Evolutionary conservation across 345 rosid species (phyloP), one percentile per base, ranked within the genome.

Genomic region (Eucalyptus erythrocorys): DNA sequence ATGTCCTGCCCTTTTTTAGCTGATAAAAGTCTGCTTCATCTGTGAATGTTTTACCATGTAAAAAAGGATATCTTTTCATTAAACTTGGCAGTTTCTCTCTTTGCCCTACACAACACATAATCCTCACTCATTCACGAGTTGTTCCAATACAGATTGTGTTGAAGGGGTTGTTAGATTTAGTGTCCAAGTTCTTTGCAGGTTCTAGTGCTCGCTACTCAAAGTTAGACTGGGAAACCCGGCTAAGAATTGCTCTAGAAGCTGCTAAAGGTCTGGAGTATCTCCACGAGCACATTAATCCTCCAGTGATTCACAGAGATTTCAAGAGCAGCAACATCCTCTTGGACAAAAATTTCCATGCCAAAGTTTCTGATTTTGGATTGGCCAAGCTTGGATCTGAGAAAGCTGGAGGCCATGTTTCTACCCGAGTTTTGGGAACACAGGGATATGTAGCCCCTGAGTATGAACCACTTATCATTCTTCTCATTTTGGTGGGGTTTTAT

Each of bases 371-470:
- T 91, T 96, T 95, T 89, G 97, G 97, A 90, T 90, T 96, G 90
- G 95, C 98, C 81, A 96, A 94, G 90, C 92, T 95, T 6, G 98
- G 98, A 79, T 92, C 97, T 57, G 97, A 94, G 88, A 95, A 92
- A 92, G 96, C 93, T 13, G 95, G 97, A 68, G 97, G 98, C 61
- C 95, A 96, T 48, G 98, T 96, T 85, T 94, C 97, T 19, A 95
- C 96, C 11, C 93, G 96, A 88, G 97, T 96, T 13, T 86, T 95
- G 89, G 98, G 97, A 89, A 95, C 98, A 87, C 97, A 94, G 88
- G 97, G 98, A 92, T 96, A 96, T 47, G 94, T 94, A 80, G 96
- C 98, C 86, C 98, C 97, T 24, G 98, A 96, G 97, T 96, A 94
- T 86, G 91, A 86, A 81, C 84, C 66, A 80, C 86, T 71, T 8